Percentiles rank a stretch among this genome's conserved stretches.
These are phyloP conservation scores for Camellia sinensis DNA, from an alignment of 148 eudicot genomes.

Conservation along the genomic window DNA sequence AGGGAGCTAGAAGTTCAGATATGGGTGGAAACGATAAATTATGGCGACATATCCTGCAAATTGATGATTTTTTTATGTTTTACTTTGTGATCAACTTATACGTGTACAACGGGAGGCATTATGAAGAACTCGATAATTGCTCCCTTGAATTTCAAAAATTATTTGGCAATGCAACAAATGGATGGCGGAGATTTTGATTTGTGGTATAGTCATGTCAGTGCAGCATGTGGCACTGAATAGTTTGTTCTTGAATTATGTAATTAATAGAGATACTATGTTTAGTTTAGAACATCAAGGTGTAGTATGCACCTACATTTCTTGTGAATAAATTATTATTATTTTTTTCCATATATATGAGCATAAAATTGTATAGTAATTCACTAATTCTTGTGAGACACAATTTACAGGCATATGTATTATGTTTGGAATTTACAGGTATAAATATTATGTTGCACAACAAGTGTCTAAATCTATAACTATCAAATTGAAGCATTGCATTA, in stretches of 20 bases:
- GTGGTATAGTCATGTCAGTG: no score
- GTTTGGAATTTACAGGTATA: no score
- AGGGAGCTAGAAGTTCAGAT: background rate
- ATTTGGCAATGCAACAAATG: no score
- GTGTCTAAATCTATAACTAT: no score
- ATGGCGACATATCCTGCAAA: background rate
- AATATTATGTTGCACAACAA: no score
- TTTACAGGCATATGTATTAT: no score
- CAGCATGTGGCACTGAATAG: no score
- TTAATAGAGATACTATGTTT: background rate
- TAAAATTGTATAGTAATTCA: no score
- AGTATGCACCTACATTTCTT: background rate
- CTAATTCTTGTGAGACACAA: no score
- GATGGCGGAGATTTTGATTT: no score
- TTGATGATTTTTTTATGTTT: background rate
- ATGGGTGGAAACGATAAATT: background rate
- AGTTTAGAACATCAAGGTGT: background rate
- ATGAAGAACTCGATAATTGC: slow-evolving; percentile 10
- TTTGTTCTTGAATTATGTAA: slow-evolving; percentile 6
- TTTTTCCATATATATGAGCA: no score
- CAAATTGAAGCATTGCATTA: no score
- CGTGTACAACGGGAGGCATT: slow-evolving; percentile 10
- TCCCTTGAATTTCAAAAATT: slow-evolving; percentile 8
- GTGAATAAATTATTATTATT: background rate
- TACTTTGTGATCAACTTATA: background rate